Evolutionary conservation across 1,139 yeast genomes (phyloP).

Genomic region (Waltiozyma sp.): DNA sequence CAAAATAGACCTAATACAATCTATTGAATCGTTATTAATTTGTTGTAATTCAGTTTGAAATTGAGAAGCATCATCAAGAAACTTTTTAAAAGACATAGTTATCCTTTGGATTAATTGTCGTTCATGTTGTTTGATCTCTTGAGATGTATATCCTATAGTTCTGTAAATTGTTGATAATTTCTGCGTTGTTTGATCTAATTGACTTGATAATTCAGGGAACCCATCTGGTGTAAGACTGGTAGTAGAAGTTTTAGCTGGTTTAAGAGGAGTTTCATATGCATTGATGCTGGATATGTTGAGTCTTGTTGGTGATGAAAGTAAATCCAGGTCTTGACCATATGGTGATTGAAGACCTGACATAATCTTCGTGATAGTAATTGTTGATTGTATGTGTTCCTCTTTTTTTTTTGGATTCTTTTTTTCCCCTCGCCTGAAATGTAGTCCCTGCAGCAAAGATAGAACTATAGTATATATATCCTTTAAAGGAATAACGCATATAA

Average conservation of each 20-base stretch:
- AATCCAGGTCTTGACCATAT: slow-evolving; percentile 1
- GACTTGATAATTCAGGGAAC: slow-evolving; percentile 23
- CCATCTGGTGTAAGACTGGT: slow-evolving; percentile 7
- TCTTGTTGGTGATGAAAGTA: slow-evolving; percentile 18
- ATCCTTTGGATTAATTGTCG: slow-evolving; percentile 23
- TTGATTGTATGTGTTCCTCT: too few species aligned
- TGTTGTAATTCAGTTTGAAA: slow-evolving; percentile 20
- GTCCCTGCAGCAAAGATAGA: too few species aligned
- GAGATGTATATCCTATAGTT: slow-evolving; percentile 28
- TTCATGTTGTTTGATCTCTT: slow-evolving; percentile 26
- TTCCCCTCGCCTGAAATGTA: too few species aligned
- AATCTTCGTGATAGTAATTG: not conserved
- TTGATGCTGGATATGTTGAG: slow-evolving; percentile 2
- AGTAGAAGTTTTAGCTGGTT: slow-evolving; percentile 2
- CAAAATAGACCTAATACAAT: slow-evolving; percentile 21
- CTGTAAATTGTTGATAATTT: slow-evolving; percentile 25
- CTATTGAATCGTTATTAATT: slow-evolving; percentile 21
- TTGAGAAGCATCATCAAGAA: slow-evolving; percentile 23
- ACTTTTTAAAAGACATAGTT: slow-evolving; percentile 24
- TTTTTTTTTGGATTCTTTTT: too few species aligned
- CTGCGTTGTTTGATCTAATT: slow-evolving; percentile 22
- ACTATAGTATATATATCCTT: too few species aligned
- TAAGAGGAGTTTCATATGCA: not conserved
- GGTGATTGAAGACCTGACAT: not conserved
- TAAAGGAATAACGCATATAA: too few species aligned